These are phyloP conservation scores for Fusarium cicatricum DNA, from an alignment of 2,329 filamentous ascomycete species.

Conservation along the genomic window DNA sequence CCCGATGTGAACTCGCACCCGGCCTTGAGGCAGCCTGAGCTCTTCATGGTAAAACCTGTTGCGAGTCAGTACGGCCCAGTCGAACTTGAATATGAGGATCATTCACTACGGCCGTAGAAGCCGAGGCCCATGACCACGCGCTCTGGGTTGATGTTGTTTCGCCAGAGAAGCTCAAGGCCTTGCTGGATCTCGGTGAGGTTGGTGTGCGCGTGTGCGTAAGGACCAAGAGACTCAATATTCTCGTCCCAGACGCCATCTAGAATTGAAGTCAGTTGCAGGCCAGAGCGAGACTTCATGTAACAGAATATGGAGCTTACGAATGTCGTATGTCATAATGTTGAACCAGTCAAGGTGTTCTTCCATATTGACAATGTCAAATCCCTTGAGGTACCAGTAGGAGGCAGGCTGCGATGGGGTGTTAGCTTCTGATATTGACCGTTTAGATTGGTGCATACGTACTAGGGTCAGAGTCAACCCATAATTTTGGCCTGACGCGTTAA, in stretches of 20 bases:
- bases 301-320: constrained; percentile 33
- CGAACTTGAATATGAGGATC: no score
- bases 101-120: constrained; percentile 53
- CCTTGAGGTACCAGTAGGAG: constrained; percentile 22
- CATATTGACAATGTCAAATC: constrained; percentile 21
- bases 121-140: constrained; percentile 55
- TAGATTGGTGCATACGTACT: no score
- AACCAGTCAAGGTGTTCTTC: constrained; percentile 48
- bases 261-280: no score
- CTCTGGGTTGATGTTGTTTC: constrained; percentile 51
- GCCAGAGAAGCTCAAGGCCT: constrained; percentile 57
- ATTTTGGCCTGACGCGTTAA: no score
- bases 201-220: constrained; percentile 50
- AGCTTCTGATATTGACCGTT: no score
- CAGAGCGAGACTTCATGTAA: no score
- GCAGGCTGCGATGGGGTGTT: background rate
- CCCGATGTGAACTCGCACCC: constrained; percentile 44
- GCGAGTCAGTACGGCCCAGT: no score
- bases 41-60: constrained; percentile 35
- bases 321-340: constrained; percentile 57
- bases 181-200: constrained; percentile 58
- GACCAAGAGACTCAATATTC: constrained; percentile 39
- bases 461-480: no score
- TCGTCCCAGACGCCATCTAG: constrained; percentile 52
- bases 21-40: constrained; percentile 38